Evolutionary conservation across 2,329 filamentous ascomycete genomes (phyloP), one percentile per base, ranked within the genome.

Genomic region (Alternaria sp.): DNA sequence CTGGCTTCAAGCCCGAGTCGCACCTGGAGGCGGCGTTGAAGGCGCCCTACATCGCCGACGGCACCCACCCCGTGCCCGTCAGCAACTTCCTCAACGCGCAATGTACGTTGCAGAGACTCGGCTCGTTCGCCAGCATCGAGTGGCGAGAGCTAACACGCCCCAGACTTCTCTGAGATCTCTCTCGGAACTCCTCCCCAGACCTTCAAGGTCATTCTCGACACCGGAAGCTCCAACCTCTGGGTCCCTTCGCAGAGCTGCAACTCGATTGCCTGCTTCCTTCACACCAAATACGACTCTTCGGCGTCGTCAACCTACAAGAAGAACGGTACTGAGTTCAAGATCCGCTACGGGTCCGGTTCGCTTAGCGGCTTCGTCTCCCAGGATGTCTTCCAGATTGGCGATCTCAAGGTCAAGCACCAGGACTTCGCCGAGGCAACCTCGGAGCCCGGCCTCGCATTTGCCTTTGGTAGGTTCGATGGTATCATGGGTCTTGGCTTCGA

Each of bases 161-260:
- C 51, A 77, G 93, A 99, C 85, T 99, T 97, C 87, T 96, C 94
- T 69, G 93, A 97, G 80, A 97, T 99, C 79, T 86, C 88, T 70
- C 87, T 99, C 78, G 95, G 95, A 66, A 94, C 89, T 48, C 95
- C 95, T 67, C 89, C 95, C 33, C 95, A 99, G 83, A 85, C 82
- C 70, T 99, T 99, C 88, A 99, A 99, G 87, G 96, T 99, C 69
- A 90, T 99, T 66, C 90, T 99, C 66, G 95, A 99, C 80, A 99
- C 95, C 28, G 95, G 95, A 73, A 97, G 93, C 85, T 98, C 95
- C 79, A 99, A 99, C 85, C 87, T 99, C 65, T 99, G 96, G 96
- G 93, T 99, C 60, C 96, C 96, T 37, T 97, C 93, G 24, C 84
- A 87, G 56, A 85, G 92, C 76, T 99, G 96, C 80, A 89, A 86